Percentiles rank a stretch among this genome's conserved stretches.
Evolutionary conservation across 225 moss, liverwort and hornwort genomes (phyloP).

Genomic region (Marchantia paleacea): DNA sequence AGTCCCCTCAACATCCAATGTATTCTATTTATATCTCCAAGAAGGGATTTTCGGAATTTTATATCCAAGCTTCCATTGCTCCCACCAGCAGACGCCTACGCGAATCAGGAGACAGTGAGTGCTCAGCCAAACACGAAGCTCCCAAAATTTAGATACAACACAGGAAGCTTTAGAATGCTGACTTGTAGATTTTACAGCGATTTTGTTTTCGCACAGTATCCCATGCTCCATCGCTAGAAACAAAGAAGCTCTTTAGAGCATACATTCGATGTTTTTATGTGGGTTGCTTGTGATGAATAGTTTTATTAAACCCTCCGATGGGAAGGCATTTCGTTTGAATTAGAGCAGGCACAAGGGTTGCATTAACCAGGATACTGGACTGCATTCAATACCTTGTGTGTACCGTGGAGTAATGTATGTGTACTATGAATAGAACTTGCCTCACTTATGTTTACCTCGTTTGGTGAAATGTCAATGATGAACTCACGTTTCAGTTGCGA

Average conservation of each 20-base stretch:
- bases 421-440: slow-evolving; percentile 12
- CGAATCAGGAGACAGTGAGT: not conserved
- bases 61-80: not conserved
- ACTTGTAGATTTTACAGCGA: slow-evolving; percentile 5
- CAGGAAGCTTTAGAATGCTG: slow-evolving; percentile 13
- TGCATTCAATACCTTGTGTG: slow-evolving; percentile 7
- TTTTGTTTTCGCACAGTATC: slow-evolving; percentile 10
- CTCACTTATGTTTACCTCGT: not conserved
- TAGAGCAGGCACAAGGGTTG: slow-evolving; percentile 12
- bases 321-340: slow-evolving; percentile 11
- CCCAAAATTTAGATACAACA: slow-evolving; percentile 5
- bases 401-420: slow-evolving; percentile 10
- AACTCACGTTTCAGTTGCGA: no score
- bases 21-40: slow-evolving; percentile 8
- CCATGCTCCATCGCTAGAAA: not conserved
- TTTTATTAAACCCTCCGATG: slow-evolving; percentile 1
- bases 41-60: not conserved
- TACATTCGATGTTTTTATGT: not conserved
- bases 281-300: slow-evolving; percentile 13
- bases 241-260: slow-evolving; percentile 6
- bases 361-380: slow-evolving; percentile 10
- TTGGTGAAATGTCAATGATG: not conserved
- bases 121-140: not conserved
- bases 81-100: not conserved
- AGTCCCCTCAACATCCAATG: not conserved